phyloP scores from a whole-genome alignment of 2,329 filamentous ascomycete genomes.

The Xylariaceae sp. region DNA sequence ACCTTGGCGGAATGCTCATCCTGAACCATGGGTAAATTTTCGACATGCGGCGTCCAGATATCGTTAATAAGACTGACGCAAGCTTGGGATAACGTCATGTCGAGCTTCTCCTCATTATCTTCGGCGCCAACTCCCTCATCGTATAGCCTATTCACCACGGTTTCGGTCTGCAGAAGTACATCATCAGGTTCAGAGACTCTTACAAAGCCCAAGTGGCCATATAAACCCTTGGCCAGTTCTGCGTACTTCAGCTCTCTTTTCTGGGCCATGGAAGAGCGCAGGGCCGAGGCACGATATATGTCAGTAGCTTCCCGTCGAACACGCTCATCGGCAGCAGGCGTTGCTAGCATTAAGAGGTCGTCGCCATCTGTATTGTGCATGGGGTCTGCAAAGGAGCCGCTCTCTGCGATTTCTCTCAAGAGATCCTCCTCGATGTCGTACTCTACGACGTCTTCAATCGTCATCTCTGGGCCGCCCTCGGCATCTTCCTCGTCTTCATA shows the following conservation, averaged over 20 bases:
- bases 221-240: conserved; percentile 67
- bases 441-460: conserved; percentile 35
- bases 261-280: conserved; percentile 38
- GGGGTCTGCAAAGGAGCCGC: conserved; percentile 24
- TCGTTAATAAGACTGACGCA: conserved; percentile 46
- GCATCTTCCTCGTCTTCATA: conserved; percentile 32
- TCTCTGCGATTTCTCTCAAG: conserved; percentile 29
- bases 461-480: conserved; percentile 38
- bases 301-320: conserved; percentile 53
- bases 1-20: conserved; percentile 58
- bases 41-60: conserved; percentile 54
- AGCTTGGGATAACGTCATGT: conserved; percentile 52
- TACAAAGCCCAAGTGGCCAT: conserved; percentile 55
- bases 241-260: conserved; percentile 61
- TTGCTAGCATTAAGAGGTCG: conserved; percentile 53
- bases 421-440: conserved; percentile 36
- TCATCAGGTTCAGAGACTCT: conserved; percentile 64
- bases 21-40: conserved; percentile 44
- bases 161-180: conserved; percentile 72
- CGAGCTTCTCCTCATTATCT: conserved; percentile 53
- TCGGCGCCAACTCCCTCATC: conserved; percentile 54
- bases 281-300: conserved; percentile 50
- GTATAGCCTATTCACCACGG: conserved; percentile 62
- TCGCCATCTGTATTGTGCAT: conserved; percentile 31
- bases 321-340: conserved; percentile 51